Evolutionary conservation across 2,329 filamentous ascomycete species (phyloP).

Genomic region (Aspergillus aculeatus): DNA sequence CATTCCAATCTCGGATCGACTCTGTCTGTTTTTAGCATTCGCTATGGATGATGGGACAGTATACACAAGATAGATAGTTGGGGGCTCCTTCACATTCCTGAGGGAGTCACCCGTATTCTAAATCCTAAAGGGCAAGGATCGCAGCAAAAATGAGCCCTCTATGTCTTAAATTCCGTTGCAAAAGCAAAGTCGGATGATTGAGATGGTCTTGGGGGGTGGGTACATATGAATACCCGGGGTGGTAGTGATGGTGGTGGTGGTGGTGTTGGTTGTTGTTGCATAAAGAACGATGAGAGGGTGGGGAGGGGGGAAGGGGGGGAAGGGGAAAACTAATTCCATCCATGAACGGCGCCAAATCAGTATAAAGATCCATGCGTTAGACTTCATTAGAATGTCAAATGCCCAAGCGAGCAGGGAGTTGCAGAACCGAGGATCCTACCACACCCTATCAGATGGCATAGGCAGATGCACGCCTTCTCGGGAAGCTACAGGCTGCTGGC

Average conservation of each 20-base stretch:
- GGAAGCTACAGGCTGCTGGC: slow-evolving; percentile 26
- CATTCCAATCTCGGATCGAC: slow-evolving; percentile 11
- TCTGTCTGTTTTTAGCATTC: background rate
- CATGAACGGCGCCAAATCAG: background rate
- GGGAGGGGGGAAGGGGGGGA: background rate
- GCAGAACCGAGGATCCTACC: background rate
- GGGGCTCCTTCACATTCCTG: slow-evolving; percentile 12
- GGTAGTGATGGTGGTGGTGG: background rate
- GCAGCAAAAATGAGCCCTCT: background rate
- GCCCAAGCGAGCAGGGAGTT: background rate
- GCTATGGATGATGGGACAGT: background rate
- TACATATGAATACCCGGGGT: background rate
- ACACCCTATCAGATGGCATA: slow-evolving; percentile 17
- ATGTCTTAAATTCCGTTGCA: background rate
- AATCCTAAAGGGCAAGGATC: slow-evolving; percentile 5
- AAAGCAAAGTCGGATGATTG: background rate
- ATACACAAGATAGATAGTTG: background rate
- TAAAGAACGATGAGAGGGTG: background rate
- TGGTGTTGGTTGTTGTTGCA: background rate
- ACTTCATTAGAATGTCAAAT: background rate
- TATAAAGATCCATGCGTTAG: background rate
- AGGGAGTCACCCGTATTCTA: slow-evolving; percentile 8
- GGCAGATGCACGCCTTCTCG: slow-evolving; percentile 13
- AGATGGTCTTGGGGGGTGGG: background rate
- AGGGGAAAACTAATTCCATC: background rate